These are phyloP conservation scores for Miscanthus lutarioriparius DNA, from an alignment of 176 grass and related monocot genomes.

Conservation along the genomic window DNA sequence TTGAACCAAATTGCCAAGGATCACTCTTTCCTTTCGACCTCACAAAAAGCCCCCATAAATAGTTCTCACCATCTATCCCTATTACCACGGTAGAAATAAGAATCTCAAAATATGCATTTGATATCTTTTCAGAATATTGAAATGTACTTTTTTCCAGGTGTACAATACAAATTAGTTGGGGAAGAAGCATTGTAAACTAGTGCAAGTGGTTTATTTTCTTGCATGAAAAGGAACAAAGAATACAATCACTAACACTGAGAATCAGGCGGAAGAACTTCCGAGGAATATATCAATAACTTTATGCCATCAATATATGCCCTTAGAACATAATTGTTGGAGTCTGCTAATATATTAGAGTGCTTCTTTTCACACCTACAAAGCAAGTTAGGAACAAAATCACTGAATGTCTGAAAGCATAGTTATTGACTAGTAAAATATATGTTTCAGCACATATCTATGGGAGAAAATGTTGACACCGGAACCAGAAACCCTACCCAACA, in stretches of 20 bases:
- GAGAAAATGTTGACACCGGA: neutral
- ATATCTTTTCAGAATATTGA: neutral
- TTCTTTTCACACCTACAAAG: constrained; percentile 33
- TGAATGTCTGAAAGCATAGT: neutral
- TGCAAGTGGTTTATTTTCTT: neutral
- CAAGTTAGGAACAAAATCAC: neutral
- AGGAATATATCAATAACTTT: constrained; percentile 52
- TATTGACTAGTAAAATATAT: neutral
- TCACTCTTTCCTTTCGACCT: neutral
- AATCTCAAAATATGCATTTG: neutral
- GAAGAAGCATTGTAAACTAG: neutral
- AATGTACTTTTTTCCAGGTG: neutral
- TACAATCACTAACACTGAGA: constrained; percentile 38
- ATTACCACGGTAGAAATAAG: neutral
- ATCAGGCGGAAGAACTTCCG: constrained; percentile 39
- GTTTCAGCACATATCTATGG: neutral
- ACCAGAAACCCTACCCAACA: constrained; percentile 25
- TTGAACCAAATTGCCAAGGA: neutral
- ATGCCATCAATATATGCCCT: constrained; percentile 30
- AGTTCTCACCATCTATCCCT: constrained; percentile 21
- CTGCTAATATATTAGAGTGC: neutral
- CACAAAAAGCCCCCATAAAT: constrained; percentile 24
- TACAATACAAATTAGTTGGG: neutral
- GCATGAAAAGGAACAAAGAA: neutral
- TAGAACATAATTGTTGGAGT: constrained; percentile 15